Evolutionary conservation across 1,139 yeast species (phyloP).

Genomic region (Geotrichum reessii): DNA sequence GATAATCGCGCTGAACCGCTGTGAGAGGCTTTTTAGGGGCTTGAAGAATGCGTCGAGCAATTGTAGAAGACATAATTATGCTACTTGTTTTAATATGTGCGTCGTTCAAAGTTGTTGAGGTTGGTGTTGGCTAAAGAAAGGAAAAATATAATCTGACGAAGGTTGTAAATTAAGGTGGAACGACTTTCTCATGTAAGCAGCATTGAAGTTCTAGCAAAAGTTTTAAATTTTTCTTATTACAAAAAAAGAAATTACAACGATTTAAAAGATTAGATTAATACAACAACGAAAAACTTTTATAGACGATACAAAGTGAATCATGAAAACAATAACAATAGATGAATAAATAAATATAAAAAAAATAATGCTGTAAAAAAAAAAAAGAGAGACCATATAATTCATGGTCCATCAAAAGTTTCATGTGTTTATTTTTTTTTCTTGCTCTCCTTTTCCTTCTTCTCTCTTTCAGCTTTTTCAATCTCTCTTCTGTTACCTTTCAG

Average conservation of each 20-base stretch:
- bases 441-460: constrained; percentile 16
- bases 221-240: background rate
- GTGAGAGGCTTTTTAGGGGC: constrained; percentile 21
- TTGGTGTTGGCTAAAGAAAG: background rate
- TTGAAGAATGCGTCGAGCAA: constrained; percentile 15
- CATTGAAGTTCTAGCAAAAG: background rate
- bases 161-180: background rate
- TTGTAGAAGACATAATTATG: constrained; percentile 8
- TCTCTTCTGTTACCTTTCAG: constrained; percentile 89
- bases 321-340: background rate
- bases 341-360: background rate
- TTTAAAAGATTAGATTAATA: background rate
- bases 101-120: background rate
- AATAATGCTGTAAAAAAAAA: background rate
- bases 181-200: constrained; percentile 4
- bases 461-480: constrained; percentile 50
- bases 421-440: constrained; percentile 7
- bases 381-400: background rate
- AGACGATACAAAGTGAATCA: background rate
- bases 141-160: background rate
- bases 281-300: background rate
- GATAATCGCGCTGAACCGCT: constrained; percentile 46
- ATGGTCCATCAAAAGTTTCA: background rate
- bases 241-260: background rate
- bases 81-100: background rate